Evolutionary conservation across 2,329 filamentous ascomycete genomes (phyloP), one percentile per base, ranked within the genome.

Genomic region (Cadophora gregata): DNA sequence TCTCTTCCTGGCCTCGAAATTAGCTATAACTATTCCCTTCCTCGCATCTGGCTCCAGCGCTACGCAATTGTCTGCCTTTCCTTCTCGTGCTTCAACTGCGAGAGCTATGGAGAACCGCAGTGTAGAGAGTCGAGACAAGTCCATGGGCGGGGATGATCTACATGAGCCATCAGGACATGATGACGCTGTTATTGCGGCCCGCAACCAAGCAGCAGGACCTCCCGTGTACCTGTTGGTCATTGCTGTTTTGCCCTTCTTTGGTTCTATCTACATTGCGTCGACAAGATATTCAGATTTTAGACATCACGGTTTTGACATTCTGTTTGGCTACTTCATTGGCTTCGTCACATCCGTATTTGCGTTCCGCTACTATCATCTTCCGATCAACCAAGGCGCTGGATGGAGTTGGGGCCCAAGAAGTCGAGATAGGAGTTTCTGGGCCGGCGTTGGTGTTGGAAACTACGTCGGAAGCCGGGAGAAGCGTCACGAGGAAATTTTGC

Each of bases 271-370:
- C 80, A 91, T 97, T 69, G 85, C 90, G n/a, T 87, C 89, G 31
- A 95, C 93, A 1, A 90, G 95, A 12, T 98, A 90, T 86, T 93
- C 90, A 67, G 90, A 97, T 78, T 96, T 90, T 80, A 88, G 92
- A 47, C 95, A 98, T 78, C 92, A 95, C 77, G 93, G 90, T n/a
- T 95, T 97, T 77, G 95, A 98, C 71, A 92, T 97, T 71, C 80
- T 97, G 2, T 93, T 91, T 69, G 95, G 95, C n/a, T 91, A 90
- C 64, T 71, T 91, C 14, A 90, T 97, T 69, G 95, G 95, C 9
- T 84, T 90, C 16, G 79, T 88, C 53, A 86, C 86, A 45, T 86
- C 92, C 24, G 89, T 89, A 77, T 88, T 95, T 72, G 86, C 89
- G 3, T 97, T 97, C 81, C 85, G 91, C 27, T 93, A 90, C 81